A percentile compares a stretch with the other conserved stretches of the same genome.
phyloP scores from a whole-genome alignment of 2,329 filamentous ascomycete genomes.

The Calonectria multiphialidica region DNA sequence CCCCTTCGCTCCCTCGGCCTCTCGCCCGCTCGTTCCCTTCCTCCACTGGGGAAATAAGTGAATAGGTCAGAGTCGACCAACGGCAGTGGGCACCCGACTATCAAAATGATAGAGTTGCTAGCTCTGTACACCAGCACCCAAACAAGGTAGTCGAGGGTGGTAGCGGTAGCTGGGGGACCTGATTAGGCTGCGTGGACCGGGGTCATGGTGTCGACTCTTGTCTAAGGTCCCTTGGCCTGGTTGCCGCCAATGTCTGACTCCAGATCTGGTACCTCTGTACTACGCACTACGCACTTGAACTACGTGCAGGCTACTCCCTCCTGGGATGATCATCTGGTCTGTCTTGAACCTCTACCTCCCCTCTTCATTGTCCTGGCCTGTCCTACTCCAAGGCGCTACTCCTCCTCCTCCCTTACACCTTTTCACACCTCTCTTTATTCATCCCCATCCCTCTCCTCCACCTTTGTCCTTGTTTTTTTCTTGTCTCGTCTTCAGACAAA shows the following conservation, averaged over 20 bases:
- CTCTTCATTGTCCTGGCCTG: slow-evolving; percentile 16
- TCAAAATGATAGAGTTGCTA: slow-evolving; percentile 6
- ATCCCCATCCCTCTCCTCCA: slow-evolving; percentile 25
- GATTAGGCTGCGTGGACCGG: slow-evolving; percentile 10
- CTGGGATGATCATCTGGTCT: background rate
- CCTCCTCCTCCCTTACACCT: slow-evolving; percentile 3
- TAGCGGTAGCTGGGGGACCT: background rate
- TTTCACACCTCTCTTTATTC: slow-evolving; percentile 28
- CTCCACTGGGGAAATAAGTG: too few relatives aligned
- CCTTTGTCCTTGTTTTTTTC: slow-evolving; percentile 17
- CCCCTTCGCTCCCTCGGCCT: too few relatives aligned
- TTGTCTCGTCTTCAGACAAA: background rate
- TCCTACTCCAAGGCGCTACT: background rate
- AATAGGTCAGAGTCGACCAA: too few relatives aligned
- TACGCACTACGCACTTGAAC: background rate
- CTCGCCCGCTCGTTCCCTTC: too few relatives aligned
- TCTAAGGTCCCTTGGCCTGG: background rate
- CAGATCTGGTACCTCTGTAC: background rate
- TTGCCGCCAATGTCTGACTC: background rate
- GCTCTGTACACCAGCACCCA: background rate
- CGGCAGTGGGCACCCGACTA: background rate
- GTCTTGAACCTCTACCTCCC: slow-evolving; percentile 27
- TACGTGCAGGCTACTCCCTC: background rate
- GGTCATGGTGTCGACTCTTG: background rate
- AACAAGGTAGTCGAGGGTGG: background rate